Percentiles rank a stretch among this genome's conserved stretches.
These are phyloP conservation scores for Daldinia caldariorum DNA, from an alignment of 495 filamentous ascomycete species.

Conservation along the genomic window DNA sequence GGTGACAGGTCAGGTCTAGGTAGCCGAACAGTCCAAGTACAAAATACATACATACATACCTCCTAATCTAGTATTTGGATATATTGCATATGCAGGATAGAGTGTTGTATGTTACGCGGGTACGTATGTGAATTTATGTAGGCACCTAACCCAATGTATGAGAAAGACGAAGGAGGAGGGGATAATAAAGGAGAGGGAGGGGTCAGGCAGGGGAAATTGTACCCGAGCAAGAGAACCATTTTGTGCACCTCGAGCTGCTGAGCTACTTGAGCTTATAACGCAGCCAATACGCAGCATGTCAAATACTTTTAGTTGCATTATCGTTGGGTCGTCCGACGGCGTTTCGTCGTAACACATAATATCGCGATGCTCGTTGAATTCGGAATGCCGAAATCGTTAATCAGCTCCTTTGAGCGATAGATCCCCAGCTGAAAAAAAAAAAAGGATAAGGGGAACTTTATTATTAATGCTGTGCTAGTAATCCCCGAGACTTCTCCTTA, in stretches of 20 bases:
- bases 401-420: conserved; percentile 25
- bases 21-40: conserved; percentile 8
- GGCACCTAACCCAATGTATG: neutral
- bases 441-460: neutral
- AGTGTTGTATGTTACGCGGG: neutral
- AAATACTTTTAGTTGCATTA: neutral
- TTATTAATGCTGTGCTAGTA: conserved; percentile 22
- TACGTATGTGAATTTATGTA: neutral
- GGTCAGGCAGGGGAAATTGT: conserved; percentile 22
- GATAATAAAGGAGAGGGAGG: conserved; percentile 17
- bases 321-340: conserved; percentile 6
- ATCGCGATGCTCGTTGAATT: conserved; percentile 4
- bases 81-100: conserved; percentile 14
- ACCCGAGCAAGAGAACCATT: conserved; percentile 30
- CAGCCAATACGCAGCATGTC: neutral
- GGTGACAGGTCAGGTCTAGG: no score
- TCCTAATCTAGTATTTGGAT: neutral
- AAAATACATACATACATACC: neutral
- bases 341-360: conserved; percentile 19
- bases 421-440: conserved; percentile 33
- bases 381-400: conserved; percentile 11
- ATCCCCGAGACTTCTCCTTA: conserved; percentile 13
- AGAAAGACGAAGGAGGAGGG: neutral
- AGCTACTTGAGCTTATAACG: neutral
- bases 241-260: conserved; percentile 5